These are phyloP conservation scores for Magnaporthiopsis incrustans DNA, from an alignment of 2,329 filamentous ascomycete genomes.

Conservation along the genomic window DNA sequence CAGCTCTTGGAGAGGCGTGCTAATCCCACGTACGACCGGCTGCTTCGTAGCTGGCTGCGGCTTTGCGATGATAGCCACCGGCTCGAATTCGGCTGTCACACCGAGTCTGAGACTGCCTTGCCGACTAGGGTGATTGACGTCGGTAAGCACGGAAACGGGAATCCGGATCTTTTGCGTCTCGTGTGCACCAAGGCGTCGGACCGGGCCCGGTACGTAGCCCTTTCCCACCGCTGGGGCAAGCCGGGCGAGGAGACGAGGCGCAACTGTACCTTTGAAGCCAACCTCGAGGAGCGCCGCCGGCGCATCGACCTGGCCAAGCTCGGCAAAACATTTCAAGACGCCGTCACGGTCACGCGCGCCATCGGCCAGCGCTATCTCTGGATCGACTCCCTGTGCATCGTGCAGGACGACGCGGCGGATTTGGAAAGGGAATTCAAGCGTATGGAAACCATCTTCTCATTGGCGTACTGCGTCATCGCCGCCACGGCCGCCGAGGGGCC, in stretches of 20 bases:
- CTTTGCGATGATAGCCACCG: no score
- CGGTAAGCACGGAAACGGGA: no score
- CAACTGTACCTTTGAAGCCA: slow-evolving; percentile 10
- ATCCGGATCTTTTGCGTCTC: no score
- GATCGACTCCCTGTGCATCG: slow-evolving; percentile 10
- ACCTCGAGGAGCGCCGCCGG: neutral
- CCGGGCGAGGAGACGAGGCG: neutral
- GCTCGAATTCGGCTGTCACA: no score
- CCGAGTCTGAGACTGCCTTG: no score
- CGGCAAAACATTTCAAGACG: slow-evolving; percentile 12
- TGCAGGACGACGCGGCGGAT: slow-evolving; percentile 7
- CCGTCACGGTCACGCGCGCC: neutral
- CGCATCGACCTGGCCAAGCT: slow-evolving; percentile 8
- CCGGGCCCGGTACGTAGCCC: no score
- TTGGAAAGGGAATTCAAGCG: slow-evolving; percentile 7
- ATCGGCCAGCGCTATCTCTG: slow-evolving; percentile 7
- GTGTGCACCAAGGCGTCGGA: no score
- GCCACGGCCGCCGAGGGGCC: neutral
- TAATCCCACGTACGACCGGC: no score
- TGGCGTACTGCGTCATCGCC: slow-evolving; percentile 4
- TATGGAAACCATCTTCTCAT: slow-evolving; percentile 11
- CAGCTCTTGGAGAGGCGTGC: no score
- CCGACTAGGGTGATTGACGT: no score
- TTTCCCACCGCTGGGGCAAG: slow-evolving; percentile 11
- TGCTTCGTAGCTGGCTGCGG: no score